Evolutionary conservation across 371 early-diverging fungal genomes (phyloP).

Genomic region (Saksenaea vasiformis): DNA sequence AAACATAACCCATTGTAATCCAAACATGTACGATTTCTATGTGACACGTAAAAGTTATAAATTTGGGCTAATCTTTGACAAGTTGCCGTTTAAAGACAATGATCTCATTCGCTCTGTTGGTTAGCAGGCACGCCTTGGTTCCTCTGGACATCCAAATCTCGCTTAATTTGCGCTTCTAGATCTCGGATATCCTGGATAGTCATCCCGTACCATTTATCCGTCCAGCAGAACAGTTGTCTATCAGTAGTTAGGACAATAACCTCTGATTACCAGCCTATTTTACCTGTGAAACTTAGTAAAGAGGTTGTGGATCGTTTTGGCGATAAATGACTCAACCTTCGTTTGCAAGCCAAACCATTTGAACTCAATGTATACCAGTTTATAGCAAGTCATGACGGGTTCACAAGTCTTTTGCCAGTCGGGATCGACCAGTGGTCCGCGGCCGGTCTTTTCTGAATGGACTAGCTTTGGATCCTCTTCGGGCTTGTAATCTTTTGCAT

Average conservation of each 20-base stretch:
- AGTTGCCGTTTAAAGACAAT: no score
- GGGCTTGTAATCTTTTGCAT: slow-evolving; percentile 57
- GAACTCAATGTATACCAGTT: slow-evolving; percentile 76
- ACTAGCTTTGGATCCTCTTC: slow-evolving; percentile 69
- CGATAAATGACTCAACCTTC: slow-evolving; percentile 61
- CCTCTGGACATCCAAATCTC: slow-evolving; percentile 49
- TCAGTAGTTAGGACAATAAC: neutral
- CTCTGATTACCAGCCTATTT: neutral
- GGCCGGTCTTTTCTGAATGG: slow-evolving; percentile 65
- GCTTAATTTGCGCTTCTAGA: slow-evolving; percentile 64
- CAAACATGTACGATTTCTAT: no score
- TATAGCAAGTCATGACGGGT: slow-evolving; percentile 81
- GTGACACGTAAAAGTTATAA: neutral
- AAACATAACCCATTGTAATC: no score
- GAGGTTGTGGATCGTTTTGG: slow-evolving; percentile 35
- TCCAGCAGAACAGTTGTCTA: slow-evolving; percentile 72
- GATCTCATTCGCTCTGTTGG: neutral
- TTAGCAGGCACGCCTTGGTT: slow-evolving; percentile 20
- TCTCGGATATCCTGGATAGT: slow-evolving; percentile 67
- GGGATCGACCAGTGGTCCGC: slow-evolving; percentile 61
- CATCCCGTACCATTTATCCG: slow-evolving; percentile 76
- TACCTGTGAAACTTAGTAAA: slow-evolving; percentile 47
- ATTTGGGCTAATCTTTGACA: neutral
- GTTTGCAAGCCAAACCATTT: slow-evolving; percentile 72
- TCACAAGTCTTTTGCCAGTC: slow-evolving; percentile 52